Evolutionary conservation across 2,329 filamentous ascomycete genomes (phyloP).

Genomic region (Metarhizium album): DNA sequence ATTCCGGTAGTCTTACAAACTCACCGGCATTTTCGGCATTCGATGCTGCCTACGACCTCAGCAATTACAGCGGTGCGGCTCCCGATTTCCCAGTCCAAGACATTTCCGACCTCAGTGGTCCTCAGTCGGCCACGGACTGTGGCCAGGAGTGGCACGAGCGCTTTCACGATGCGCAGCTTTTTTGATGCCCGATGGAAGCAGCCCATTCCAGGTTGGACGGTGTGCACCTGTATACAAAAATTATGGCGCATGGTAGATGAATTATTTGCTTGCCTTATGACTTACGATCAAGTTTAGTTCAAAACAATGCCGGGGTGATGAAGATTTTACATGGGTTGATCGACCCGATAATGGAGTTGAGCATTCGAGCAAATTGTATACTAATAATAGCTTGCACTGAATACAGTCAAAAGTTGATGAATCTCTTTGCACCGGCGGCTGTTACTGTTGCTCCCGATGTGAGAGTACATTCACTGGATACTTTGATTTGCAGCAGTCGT

Average conservation of each 20-base stretch:
- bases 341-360: not conserved
- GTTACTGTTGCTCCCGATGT: not conserved
- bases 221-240: conserved; percentile 4
- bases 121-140: conserved; percentile 17
- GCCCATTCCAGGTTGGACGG: not conserved
- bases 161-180: conserved; percentile 18
- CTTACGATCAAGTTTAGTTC: conserved; percentile 13
- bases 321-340: not conserved
- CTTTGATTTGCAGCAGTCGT: too few relatives aligned
- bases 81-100: conserved; percentile 19
- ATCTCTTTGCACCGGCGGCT: too few relatives aligned
- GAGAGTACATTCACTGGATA: too few relatives aligned
- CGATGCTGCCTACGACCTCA: conserved; percentile 29
- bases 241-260: conserved; percentile 4
- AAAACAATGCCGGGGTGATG: not conserved
- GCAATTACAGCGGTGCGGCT: conserved; percentile 22
- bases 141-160: conserved; percentile 20
- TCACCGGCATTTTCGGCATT: conserved; percentile 29
- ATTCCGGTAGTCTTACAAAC: conserved; percentile 18
- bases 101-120: conserved; percentile 13
- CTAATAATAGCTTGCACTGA: not conserved
- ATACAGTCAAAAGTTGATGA: not conserved
- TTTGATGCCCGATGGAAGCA: conserved; percentile 19
- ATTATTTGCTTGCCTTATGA: conserved; percentile 14
- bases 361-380: conserved; percentile 3